phyloP scores from a whole-genome alignment of 495 filamentous ascomycete genomes.

The Elaphomyces granulatus region DNA sequence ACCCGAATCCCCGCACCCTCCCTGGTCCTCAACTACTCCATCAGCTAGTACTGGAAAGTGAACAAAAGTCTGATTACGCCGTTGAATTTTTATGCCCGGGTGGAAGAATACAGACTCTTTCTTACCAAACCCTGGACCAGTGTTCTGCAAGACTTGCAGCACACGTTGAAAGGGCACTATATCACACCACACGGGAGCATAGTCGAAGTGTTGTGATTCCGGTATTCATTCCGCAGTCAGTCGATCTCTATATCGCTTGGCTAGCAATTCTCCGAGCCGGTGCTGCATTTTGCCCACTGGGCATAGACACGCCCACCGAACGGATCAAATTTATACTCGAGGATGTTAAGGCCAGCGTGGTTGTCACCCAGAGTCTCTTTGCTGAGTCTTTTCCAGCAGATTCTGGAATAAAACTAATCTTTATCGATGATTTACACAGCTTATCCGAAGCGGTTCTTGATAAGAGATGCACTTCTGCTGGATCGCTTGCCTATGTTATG shows the following conservation, averaged over 20 bases:
- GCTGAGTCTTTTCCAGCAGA: slow-evolving; percentile 9
- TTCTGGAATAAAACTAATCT: slow-evolving; percentile 13
- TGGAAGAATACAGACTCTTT: slow-evolving; percentile 29
- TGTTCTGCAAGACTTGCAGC: slow-evolving; percentile 38
- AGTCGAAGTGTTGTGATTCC: slow-evolving; percentile 40
- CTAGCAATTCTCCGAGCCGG: slow-evolving; percentile 64
- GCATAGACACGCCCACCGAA: slow-evolving; percentile 54
- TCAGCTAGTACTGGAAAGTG: slow-evolving; percentile 35
- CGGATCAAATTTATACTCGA: slow-evolving; percentile 56
- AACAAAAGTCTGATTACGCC: slow-evolving; percentile 19
- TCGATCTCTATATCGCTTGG: slow-evolving; percentile 54
- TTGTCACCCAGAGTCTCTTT: slow-evolving; percentile 32
- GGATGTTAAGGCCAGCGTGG: slow-evolving; percentile 46
- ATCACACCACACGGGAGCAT: not conserved
- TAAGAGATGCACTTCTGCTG: slow-evolving; percentile 3
- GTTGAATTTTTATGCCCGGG: slow-evolving; percentile 45
- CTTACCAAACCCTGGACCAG: slow-evolving; percentile 45
- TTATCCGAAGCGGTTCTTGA: slow-evolving; percentile 1
- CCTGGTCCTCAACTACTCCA: slow-evolving; percentile 52
- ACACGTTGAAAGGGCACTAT: slow-evolving; percentile 24
- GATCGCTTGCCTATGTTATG: slow-evolving; percentile 68
- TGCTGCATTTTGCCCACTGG: slow-evolving; percentile 65
- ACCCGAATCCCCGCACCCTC: slow-evolving; percentile 37
- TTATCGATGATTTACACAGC: slow-evolving; percentile 15
- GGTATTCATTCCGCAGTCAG: slow-evolving; percentile 53